Percentiles rank a stretch among this genome's conserved stretches.
phyloP scores from a whole-genome alignment of 2,329 filamentous ascomycete species.

The Metarhizium guizhouense region DNA sequence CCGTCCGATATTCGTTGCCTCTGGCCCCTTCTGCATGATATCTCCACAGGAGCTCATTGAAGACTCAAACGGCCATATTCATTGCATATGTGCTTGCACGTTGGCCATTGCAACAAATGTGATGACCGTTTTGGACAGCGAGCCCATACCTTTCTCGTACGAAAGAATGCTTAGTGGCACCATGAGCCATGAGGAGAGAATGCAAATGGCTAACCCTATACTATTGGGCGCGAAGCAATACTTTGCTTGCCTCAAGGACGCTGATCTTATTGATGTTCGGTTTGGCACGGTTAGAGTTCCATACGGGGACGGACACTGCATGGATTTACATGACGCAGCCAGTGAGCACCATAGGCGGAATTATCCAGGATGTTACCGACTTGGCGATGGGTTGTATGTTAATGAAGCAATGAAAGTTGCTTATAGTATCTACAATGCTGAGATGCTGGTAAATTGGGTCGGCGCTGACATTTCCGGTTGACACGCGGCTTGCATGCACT shows the following conservation, averaged over 20 bases:
- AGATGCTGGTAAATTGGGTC: neutral
- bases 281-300: constrained; percentile 4
- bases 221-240: neutral
- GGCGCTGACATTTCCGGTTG: neutral
- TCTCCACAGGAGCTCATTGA: neutral
- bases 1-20: constrained; percentile 3
- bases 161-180: neutral
- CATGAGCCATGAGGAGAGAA: neutral
- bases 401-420: constrained; percentile 1
- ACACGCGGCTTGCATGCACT: too few species aligned
- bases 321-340: neutral
- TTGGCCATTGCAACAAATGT: constrained; percentile 3
- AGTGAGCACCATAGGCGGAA: neutral
- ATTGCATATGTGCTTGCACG: constrained; percentile 2
- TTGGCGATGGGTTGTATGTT: constrained; percentile 1
- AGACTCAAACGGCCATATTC: neutral
- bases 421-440: neutral
- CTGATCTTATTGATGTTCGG: neutral
- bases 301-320: neutral
- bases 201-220: neutral
- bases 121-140: neutral
- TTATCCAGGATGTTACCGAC: neutral
- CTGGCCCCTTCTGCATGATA: constrained; percentile 2
- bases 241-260: neutral
- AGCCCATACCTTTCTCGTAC: neutral